Base-by-base conservation (phyloP, 306 rosid genomes). In the Dalbergia cultrata region DNA sequence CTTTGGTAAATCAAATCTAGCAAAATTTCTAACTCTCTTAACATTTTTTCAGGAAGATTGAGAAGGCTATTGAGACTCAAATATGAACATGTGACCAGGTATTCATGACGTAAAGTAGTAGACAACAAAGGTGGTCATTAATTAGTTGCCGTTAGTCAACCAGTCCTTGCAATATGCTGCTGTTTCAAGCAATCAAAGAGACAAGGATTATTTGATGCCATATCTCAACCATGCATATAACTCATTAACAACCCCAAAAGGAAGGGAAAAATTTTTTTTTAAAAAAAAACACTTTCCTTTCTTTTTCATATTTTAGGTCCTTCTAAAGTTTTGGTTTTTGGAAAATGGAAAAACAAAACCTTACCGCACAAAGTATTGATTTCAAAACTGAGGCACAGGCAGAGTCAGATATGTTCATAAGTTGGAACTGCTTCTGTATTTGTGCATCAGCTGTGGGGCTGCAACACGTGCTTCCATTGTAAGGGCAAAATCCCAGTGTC, bases 351-450 rank as follows among this genome's bases (percentile, higher is more conserved):
- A 18, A 54, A 17, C 21, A 54, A 34, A 44, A 77, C 41, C 92
- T 85, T 85, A 96, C 99, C 79, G 97, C 95, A 65, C 99, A 96
- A 62, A 89, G 88, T 77, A 96, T 79, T 67, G 98, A 90, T 84
- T 92, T 96, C 66, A 96, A 33, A 72, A 88, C 77, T 4, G 97
- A 84, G 82, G 95, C 86, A 81, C 99, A 96, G 58, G 66, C 81
- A 81, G 86, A 45, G 83, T 84, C 88, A 86, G 98, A 92, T 41
- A 93, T 76, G 75, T 92, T 87, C 97, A 90, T 89, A 41, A 68
- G 65, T 85, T 83, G 83, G 80, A 90, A 92, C 70, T 90, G 91
- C 82, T 89, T 88, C 86, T 90, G 82, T 58, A 93, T 67, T 69
- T 75, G 83, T 54, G 80, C 80, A 92, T 96, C 99, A 87, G 86